Conservation (phyloP, 768 basidiomycete genomes). For the Lactarius evosmus region DNA sequence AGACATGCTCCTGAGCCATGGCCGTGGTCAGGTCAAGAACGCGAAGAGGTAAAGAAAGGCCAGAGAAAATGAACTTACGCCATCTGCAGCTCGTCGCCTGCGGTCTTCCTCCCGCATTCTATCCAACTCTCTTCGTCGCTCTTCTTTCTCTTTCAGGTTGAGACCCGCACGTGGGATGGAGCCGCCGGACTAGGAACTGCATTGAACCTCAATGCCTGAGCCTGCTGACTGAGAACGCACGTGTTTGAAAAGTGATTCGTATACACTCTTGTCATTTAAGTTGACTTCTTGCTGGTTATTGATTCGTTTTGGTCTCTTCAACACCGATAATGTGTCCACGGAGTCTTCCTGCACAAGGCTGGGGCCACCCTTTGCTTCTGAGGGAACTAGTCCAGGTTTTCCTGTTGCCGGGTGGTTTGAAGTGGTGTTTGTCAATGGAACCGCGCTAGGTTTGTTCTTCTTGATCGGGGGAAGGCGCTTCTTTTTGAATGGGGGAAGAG, state of each 20-base stretch:
- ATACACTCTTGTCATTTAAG: conserved; percentile 28
- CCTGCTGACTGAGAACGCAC: conserved; percentile 22
- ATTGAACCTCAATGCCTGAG: conserved; percentile 2
- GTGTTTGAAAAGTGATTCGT: conserved; percentile 29
- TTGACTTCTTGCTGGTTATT: conserved; percentile 28
- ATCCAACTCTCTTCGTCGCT: conserved; percentile 32
- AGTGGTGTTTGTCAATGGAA: conserved; percentile 9
- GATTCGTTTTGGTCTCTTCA: conserved; percentile 26
- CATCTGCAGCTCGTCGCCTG: conserved; percentile 28
- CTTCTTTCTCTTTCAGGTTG: conserved; percentile 31
- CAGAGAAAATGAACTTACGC: conserved; percentile 17
- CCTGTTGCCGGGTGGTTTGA: conserved; percentile 8
- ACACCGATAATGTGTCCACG: conserved; percentile 20
- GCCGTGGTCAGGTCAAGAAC: neutral
- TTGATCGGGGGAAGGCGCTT: conserved; percentile 27
- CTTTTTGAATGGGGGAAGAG: conserved; percentile 28
- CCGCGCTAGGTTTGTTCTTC: conserved; percentile 24
- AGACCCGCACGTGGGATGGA: conserved; percentile 29
- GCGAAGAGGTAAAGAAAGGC: neutral
- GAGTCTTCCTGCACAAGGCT: conserved; percentile 4
- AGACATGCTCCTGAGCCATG: conserved; percentile 28
- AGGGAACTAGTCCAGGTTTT: conserved; percentile 9
- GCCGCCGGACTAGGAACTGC: conserved; percentile 21
- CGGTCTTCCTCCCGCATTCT: conserved; percentile 33
- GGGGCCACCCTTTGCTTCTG: conserved; percentile 10